Base-by-base conservation (phyloP, 768 basidiomycete genomes). In the Lentinula edodes region DNA sequence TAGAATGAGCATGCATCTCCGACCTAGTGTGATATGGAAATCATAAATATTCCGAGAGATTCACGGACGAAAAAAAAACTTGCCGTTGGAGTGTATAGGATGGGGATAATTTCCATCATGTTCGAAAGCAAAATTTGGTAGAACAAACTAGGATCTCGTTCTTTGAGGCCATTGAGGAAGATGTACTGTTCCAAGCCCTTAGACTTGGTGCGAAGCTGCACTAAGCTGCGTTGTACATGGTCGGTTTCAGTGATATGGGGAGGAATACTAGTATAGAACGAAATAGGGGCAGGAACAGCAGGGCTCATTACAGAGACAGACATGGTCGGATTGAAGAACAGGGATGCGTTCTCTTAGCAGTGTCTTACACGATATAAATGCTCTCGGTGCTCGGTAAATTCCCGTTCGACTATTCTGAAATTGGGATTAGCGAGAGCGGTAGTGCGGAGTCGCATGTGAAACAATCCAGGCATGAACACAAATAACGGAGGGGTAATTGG, bases 41-140 rank as follows among this genome's bases (percentile, higher is more conserved):
- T 23, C 2, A n/a, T 23, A 42, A 58, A 12, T 32, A 41, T 18
- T 39, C 34, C 5, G 7, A 20, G 7, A 8, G 16, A 3, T 16
- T 15, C 23, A 39, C 10, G n/a, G 23, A n/a, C 8, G 3, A 3
- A 28, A 28, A 28, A 36, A 32, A 13, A 18, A 42, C 70, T 65
- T 52, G 88, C 88, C 62, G 88, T 89, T 4, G 89, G 89, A 5
- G 89, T 91, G 72, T 91, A 91, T 28, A 91, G 73, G 62, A 91
- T 82, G 13, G 89, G 89, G 20, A 85, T 76, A 43, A 89, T 75
- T 72, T 87, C 88, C 68, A 81, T 73, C 79, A 89, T 80, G 69
- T 89, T 84, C 63, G 75, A 78, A 41, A 85, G 74, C 12, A 88
- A 66, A 36, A 89, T 76, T 42, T 82, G 77, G 68, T 90, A 90